These are phyloP conservation scores for Fusarium cicatricum DNA, from an alignment of 2,329 filamentous ascomycete genomes.

Conservation along the genomic window DNA sequence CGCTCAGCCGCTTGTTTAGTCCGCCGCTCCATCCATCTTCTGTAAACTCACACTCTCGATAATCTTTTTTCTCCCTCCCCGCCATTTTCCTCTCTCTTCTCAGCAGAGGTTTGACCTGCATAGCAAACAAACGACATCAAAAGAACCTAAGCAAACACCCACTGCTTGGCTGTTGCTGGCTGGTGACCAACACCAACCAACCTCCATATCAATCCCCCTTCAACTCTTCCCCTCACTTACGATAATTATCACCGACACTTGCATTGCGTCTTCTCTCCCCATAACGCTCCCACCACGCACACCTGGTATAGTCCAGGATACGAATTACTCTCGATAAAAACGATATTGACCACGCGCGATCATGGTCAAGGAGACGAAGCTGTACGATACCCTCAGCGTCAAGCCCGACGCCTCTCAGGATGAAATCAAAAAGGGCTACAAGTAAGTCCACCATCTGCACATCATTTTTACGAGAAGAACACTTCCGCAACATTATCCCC, in stretches of 20 bases:
- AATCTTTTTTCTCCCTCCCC: constrained; percentile 10
- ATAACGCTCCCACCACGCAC: constrained; percentile 11
- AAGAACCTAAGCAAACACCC: constrained; percentile 2
- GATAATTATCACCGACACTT: constrained; percentile 2
- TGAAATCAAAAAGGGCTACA: constrained; percentile 96
- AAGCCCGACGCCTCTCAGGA: constrained; percentile 85
- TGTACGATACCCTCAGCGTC: constrained; percentile 87
- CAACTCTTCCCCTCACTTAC: constrained; percentile 16
- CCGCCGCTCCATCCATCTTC: constrained; percentile 31
- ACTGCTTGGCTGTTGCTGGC: constrained; percentile 16
- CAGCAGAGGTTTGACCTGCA: background rate
- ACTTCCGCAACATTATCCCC: background rate
- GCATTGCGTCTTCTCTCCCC: background rate
- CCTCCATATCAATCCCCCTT: background rate
- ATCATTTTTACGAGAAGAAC: background rate
- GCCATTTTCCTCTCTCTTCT: constrained; percentile 14
- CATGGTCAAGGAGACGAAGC: constrained; percentile 95
- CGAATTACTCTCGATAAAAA: constrained; percentile 3
- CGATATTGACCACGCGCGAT: constrained; percentile 44
- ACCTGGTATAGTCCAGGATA: constrained; percentile 1
- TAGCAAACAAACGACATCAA: constrained; percentile 6
- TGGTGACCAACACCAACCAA: constrained; percentile 20
- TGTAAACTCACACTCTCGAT: constrained; percentile 34
- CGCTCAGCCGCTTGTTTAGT: constrained; percentile 10
- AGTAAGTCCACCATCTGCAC: constrained; percentile 60